Evolutionary conservation across 805 yeast species (phyloP).

Genomic region (Kuraishia borneana): DNA sequence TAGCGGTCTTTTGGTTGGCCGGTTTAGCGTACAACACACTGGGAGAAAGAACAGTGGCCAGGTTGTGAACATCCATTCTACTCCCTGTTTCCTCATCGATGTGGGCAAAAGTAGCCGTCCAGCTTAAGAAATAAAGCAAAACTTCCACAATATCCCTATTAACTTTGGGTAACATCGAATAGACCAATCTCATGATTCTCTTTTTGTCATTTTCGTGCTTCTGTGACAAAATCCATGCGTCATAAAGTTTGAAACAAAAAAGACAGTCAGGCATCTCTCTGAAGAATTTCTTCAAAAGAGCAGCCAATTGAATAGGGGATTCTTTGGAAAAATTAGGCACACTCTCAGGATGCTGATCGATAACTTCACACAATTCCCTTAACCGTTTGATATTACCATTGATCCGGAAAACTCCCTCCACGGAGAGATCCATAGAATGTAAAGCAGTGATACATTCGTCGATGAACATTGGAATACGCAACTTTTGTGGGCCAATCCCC

Average conservation of each 20-base stretch:
- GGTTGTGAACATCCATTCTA: slow-evolving; percentile 91
- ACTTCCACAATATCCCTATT: slow-evolving; percentile 86
- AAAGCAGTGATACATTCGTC: slow-evolving; percentile 81
- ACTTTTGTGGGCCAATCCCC: slow-evolving; percentile 73
- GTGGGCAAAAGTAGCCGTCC: slow-evolving; percentile 95
- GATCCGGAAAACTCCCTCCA: slow-evolving; percentile 91
- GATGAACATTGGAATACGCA: slow-evolving; percentile 73
- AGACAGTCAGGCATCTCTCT: slow-evolving; percentile 91
- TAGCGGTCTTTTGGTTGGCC: slow-evolving; percentile 8
- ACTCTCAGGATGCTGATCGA: slow-evolving; percentile 63
- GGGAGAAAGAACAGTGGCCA: slow-evolving; percentile 94
- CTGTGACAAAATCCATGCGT: slow-evolving; percentile 67
- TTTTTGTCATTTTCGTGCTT: slow-evolving; percentile 36
- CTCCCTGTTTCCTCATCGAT: slow-evolving; percentile 79
- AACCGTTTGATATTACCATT: slow-evolving; percentile 88
- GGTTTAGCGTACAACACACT: slow-evolving; percentile 64
- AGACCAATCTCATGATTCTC: slow-evolving; percentile 48
- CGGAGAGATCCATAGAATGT: slow-evolving; percentile 86
- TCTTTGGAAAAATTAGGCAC: slow-evolving; percentile 63
- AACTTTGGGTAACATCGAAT: slow-evolving; percentile 69
- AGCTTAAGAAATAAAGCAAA: slow-evolving; percentile 70
- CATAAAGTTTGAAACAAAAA: slow-evolving; percentile 64
- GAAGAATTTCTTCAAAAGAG: slow-evolving; percentile 79
- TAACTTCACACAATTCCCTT: slow-evolving; percentile 57
- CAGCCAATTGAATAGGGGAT: slow-evolving; percentile 86